Evolutionary conservation across 1,284 basidiomycete species (phyloP).

Genomic region (Inonotus obliquus): DNA sequence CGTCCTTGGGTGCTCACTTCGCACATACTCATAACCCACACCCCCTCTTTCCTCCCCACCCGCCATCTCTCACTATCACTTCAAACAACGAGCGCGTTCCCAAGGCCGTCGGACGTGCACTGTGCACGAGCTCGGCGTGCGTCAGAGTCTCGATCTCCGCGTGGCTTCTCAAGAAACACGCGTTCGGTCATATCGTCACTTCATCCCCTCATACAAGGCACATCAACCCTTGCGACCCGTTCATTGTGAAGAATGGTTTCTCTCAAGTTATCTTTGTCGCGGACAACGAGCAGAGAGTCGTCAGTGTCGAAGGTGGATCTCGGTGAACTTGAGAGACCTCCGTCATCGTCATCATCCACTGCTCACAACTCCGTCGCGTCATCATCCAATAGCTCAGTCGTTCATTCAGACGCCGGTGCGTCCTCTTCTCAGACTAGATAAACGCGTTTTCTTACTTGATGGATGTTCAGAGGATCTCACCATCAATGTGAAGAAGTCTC

Average conservation of each 20-base stretch:
- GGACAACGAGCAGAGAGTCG: conserved; percentile 7
- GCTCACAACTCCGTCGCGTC: conserved; percentile 9
- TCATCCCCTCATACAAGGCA: conserved; percentile 21
- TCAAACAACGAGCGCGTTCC: background rate
- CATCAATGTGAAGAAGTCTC: conserved; percentile 48
- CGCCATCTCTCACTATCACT: background rate
- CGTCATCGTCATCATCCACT: conserved; percentile 5
- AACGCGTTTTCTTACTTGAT: background rate
- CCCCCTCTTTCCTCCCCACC: background rate
- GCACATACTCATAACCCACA: background rate
- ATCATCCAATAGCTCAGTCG: conserved; percentile 12
- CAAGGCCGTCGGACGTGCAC: conserved; percentile 5
- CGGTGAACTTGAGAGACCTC: conserved; percentile 12
- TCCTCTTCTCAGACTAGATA: background rate
- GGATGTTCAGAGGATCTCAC: conserved; percentile 56
- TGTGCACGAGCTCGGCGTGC: conserved; percentile 11
- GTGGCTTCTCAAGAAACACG: conserved; percentile 5
- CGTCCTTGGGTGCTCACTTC: background rate
- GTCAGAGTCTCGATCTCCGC: background rate
- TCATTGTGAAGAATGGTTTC: conserved; percentile 13
- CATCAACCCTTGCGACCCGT: conserved; percentile 20
- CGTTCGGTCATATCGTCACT: background rate
- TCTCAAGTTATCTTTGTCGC: conserved; percentile 17
- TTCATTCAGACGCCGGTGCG: conserved; percentile 12
- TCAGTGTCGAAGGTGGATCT: conserved; percentile 10